phyloP scores from a whole-genome alignment of 2,329 filamentous ascomycete genomes.

The Aspergillus clavatus region DNA sequence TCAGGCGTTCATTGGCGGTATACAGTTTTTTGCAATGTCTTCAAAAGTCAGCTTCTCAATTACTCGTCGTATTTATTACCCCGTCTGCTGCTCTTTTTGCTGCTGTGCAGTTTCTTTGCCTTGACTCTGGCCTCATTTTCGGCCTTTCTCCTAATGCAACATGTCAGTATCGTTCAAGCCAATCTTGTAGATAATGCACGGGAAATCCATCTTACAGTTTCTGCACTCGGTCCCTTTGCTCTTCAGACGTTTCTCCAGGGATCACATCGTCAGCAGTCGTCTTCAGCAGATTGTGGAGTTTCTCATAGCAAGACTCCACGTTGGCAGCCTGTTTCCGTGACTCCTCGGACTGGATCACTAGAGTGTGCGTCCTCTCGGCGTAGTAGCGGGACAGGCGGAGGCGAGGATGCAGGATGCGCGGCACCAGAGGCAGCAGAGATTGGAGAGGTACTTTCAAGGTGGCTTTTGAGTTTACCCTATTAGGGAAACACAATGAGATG shows the following conservation, averaged over 20 bases:
- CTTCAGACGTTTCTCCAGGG: constrained; percentile 57
- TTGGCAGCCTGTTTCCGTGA: constrained; percentile 59
- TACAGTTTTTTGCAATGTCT: constrained; percentile 7
- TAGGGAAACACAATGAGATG: constrained; percentile 3
- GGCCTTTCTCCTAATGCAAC: constrained; percentile 47
- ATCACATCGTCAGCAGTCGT: constrained; percentile 48
- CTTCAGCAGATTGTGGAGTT: constrained; percentile 52
- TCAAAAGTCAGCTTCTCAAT: constrained; percentile 20
- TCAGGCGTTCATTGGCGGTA: constrained; percentile 23
- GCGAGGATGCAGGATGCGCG: constrained; percentile 48
- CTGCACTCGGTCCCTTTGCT: constrained; percentile 52
- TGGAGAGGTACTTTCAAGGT: constrained; percentile 55
- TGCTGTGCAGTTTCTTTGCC: constrained; percentile 57
- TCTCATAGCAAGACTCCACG: constrained; percentile 54
- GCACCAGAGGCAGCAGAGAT: constrained; percentile 51
- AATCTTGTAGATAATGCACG: not conserved
- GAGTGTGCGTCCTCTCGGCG: constrained; percentile 47
- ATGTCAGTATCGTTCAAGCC: constrained; percentile 9
- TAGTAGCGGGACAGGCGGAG: constrained; percentile 53
- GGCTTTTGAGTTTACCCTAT: constrained; percentile 62
- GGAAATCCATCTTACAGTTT: constrained; percentile 41
- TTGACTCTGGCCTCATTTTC: constrained; percentile 55
- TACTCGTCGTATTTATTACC: constrained; percentile 37
- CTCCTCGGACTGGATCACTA: constrained; percentile 61
- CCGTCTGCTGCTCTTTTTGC: constrained; percentile 55